Base-by-base conservation (phyloP, 2,329 filamentous ascomycete genomes). In the Aspergillus carbonarius region DNA sequence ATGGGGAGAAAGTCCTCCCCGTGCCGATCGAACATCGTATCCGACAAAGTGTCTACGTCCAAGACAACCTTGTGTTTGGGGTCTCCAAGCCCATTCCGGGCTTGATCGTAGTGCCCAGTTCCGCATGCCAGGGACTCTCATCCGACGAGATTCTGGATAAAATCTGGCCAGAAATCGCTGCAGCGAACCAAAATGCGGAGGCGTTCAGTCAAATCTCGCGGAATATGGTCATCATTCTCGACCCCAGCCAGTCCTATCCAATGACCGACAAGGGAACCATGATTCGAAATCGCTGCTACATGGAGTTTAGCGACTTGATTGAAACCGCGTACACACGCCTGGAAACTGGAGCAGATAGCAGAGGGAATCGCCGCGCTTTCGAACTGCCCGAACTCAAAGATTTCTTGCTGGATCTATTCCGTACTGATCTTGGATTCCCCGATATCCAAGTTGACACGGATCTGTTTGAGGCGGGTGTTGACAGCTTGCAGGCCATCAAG, bases 401-500 rank as follows among this genome's bases (percentile, higher is more conserved):
- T 13, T 72, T 86, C 1, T 76, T 80, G 0, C 79, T 83, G 44
- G 85, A 54, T 18, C 56, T 60, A n/a, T 70, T 70, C 49, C 60
- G 48, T 2, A 52, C 59, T 10, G 66, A 72, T 2, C 57, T 68
- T 17, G 64, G 58, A 3, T 47, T 65, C 7, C 13, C 52, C 20
- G 34, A 67, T 15, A 20, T 67, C 9, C 46, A 68, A 9, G 65
- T 74, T 47, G 79, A 81, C 17, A 78, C 80, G 0, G 86, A 88
- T 66, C 83, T 89, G 65, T 88, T 88, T 65, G 72, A 77, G 0
- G 72, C 79, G 0, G 85, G 85, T 0, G 74, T 87, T 1, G 86
- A 88, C 67, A 85, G 81, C 47, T 70, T 88, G 25, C 82, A 85
- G 60, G 81, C 84, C 1, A 84, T 86, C 27, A 79, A 81, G 54